These are phyloP conservation scores for Cadophora malorum DNA, from an alignment of 2,329 filamentous ascomycete species.

Conservation along the genomic window DNA sequence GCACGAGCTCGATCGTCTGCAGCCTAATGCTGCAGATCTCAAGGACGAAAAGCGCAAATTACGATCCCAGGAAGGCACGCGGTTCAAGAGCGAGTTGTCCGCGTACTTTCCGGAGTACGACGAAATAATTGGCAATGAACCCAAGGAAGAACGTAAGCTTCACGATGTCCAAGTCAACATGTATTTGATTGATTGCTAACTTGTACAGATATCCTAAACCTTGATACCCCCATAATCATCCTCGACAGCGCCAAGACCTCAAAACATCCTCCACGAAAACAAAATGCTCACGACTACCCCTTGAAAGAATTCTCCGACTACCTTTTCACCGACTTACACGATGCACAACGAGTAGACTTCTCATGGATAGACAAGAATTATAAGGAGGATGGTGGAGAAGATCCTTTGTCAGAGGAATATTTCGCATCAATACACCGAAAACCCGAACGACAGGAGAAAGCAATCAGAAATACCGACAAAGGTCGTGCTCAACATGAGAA, in stretches of 20 bases:
- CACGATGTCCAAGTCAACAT: background rate
- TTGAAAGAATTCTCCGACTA: constrained; percentile 62
- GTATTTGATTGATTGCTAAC: constrained; percentile 32
- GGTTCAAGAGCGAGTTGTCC: constrained; percentile 90
- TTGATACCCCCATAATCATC: constrained; percentile 76
- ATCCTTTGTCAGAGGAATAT: constrained; percentile 62
- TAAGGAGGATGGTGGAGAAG: constrained; percentile 48
- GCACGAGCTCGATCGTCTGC: constrained; percentile 64
- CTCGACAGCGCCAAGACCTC: constrained; percentile 57
- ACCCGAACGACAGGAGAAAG: constrained; percentile 65
- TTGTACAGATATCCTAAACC: constrained; percentile 70
- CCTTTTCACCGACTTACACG: constrained; percentile 61
- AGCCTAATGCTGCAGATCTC: constrained; percentile 53
- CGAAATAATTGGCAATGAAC: constrained; percentile 86
- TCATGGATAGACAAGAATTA: constrained; percentile 56
- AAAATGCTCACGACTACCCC: constrained; percentile 44
- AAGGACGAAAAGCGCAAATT: constrained; percentile 75
- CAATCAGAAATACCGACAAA: constrained; percentile 68
- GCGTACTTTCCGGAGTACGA: constrained; percentile 94
- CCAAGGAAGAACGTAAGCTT: constrained; percentile 75
- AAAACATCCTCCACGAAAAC: constrained; percentile 37
- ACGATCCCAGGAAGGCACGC: constrained; percentile 82
- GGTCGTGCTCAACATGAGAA: constrained; percentile 71
- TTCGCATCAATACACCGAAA: constrained; percentile 63
- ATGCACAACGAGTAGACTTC: constrained; percentile 63